Evolutionary conservation across 345 rosid species (phyloP), one percentile per base, ranked within the genome.

Genomic region (Rhodamnia rubescens): DNA sequence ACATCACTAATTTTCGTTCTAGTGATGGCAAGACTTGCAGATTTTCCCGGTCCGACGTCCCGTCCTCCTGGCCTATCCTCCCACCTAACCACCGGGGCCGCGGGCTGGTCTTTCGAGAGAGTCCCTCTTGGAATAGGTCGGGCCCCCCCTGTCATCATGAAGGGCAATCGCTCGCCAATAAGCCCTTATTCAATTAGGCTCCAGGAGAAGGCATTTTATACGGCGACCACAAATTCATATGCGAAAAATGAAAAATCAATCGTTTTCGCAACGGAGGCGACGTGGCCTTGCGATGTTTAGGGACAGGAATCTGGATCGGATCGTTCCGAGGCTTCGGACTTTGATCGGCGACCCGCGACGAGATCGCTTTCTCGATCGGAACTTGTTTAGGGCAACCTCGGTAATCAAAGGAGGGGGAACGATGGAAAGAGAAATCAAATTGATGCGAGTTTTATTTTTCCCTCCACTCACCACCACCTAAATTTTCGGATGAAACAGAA

Each of bases 281-380:
- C 0, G 9, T n/a, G 0, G 5, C 36, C 7, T 13, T 16, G 8
- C 36, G 36, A n/a, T 0, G 32, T 13, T 59, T 27, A n/a, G n/a
- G 13, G 64, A 11, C 8, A 12, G 9, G 32, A 61, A 61, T 61
- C 40, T 59, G 2, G 14, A 24, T 57, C 57, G 11, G 57, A 20
- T 54, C 57, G 20, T 2, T 8, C 4, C 9, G 36, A 6, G 69
- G 69, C 8, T 59, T 4, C 1, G 20, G 27, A n/a, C 36, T 59
- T 4, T 1, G 8, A 58, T 58, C 8, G 64, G 32, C 32, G 16
- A 49, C 51, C 51, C 12, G 16, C 32, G 32, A 42, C 7, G 12
- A 4, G 61, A 26, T 57, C 3, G 29, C 61, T 57, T 26, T 57
- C 53, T 51, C 15, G 15, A 51, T 51, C 53, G 53, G 15, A 51